These are phyloP conservation scores for Termitomyces sp. DNA, from an alignment of 768 basidiomycete species.

Conservation along the genomic window DNA sequence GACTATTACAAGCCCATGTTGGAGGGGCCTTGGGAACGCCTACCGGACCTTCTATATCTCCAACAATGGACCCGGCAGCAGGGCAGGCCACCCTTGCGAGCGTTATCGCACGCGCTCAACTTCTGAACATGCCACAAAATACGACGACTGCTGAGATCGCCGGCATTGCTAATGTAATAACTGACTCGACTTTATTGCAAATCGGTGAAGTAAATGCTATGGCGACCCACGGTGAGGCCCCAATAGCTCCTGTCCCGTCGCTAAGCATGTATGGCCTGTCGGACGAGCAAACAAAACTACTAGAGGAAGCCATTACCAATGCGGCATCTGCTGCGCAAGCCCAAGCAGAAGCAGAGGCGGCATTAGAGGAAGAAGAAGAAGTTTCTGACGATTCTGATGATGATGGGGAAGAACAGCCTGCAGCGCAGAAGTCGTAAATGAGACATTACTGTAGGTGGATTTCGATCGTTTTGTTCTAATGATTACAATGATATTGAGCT, in stretches of 20 bases:
- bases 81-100: conserved; percentile 68
- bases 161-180: neutral
- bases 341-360: conserved; percentile 75
- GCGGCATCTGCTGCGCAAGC: conserved; percentile 72
- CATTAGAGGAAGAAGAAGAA: conserved; percentile 65
- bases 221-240: conserved; percentile 5
- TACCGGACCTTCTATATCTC: conserved; percentile 20
- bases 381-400: conserved; percentile 41
- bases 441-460: neutral
- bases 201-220: neutral
- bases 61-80: conserved; percentile 37
- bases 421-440: conserved; percentile 14
- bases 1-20: conserved; percentile 52
- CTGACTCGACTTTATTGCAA: neutral
- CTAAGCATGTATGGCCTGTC: conserved; percentile 68
- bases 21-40: conserved; percentile 46
- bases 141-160: neutral
- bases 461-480: conserved; percentile 4
- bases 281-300: conserved; percentile 61
- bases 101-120: conserved; percentile 66
- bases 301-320: conserved; percentile 70
- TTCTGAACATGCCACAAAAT: conserved; percentile 32
- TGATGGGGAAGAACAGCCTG: conserved; percentile 29
- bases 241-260: conserved; percentile 26
- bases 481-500: conserved; percentile 9